Percentiles rank a stretch among this genome's conserved stretches.
Conservation (phyloP, 2,329 filamentous ascomycete genomes). For the Cladophialophora bantiana region DNA sequence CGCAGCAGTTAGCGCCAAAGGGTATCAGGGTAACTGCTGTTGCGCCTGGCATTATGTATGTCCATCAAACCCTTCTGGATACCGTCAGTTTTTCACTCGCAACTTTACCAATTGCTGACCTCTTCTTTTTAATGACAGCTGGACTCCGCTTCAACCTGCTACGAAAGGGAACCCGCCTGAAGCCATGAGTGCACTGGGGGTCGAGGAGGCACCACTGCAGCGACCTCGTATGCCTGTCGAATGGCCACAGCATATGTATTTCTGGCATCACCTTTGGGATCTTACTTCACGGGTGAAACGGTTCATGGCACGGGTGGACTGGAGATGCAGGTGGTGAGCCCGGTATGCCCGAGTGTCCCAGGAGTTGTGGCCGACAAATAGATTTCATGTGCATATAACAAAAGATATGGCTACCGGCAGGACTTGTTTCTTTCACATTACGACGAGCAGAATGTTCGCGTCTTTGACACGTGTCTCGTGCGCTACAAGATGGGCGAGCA, state of each 20-base stretch:
- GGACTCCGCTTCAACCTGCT: conserved; percentile 44
- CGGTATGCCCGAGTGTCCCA: background rate
- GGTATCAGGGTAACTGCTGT: conserved; percentile 64
- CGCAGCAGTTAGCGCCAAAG: conserved; percentile 61
- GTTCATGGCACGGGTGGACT: conserved; percentile 36
- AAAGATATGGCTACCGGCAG: background rate
- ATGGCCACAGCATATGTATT: conserved; percentile 51
- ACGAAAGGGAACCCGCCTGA: conserved; percentile 39
- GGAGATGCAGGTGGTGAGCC: conserved; percentile 34
- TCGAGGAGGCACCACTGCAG: conserved; percentile 41
- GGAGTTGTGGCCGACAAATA: background rate
- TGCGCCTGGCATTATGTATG: conserved; percentile 45
- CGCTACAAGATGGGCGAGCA: background rate
- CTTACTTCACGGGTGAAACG: conserved; percentile 35
- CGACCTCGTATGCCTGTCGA: conserved; percentile 50
- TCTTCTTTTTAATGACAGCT: conserved; percentile 36
- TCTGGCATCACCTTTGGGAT: conserved; percentile 44
- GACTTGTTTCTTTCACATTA: background rate
- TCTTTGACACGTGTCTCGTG: background rate
- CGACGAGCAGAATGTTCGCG: background rate
- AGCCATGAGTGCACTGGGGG: conserved; percentile 47
- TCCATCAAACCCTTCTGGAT: conserved; percentile 7
- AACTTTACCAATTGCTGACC: conserved; percentile 30
- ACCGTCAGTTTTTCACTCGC: background rate
- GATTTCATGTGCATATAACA: background rate